Evolutionary conservation across 495 filamentous ascomycete species (phyloP).

Genomic region (Aspergillus saccharolyticus): DNA sequence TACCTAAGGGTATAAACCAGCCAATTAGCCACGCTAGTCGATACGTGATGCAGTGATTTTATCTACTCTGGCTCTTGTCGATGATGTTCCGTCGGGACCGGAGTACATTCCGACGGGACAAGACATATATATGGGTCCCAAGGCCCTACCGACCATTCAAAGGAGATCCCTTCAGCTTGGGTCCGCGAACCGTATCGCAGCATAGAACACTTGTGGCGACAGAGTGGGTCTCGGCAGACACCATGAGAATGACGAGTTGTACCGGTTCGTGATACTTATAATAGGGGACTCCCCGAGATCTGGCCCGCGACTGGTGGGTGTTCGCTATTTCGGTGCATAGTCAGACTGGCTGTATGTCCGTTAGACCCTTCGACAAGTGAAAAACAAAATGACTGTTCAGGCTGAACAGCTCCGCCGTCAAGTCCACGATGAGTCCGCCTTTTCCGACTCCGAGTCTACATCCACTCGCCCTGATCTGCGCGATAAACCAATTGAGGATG

Average conservation of each 20-base stretch:
- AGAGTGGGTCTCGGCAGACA: background rate
- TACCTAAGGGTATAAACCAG: too few species aligned
- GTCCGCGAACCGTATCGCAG: background rate
- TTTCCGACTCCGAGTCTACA: background rate
- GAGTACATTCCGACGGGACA: background rate
- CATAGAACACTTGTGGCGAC: background rate
- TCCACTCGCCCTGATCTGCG: background rate
- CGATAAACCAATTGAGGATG: conserved; percentile 5
- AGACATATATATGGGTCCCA: background rate
- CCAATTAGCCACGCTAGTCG: too few species aligned
- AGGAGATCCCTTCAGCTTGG: background rate
- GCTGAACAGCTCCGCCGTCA: background rate
- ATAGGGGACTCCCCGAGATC: background rate
- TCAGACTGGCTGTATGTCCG: background rate
- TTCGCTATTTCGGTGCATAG: too few species aligned
- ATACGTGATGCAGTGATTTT: too few species aligned
- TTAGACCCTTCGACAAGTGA: background rate
- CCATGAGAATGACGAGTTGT: background rate
- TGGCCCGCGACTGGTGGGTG: background rate
- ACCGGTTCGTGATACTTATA: background rate
- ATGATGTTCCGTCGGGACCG: background rate
- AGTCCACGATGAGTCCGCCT: background rate
- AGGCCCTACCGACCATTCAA: background rate
- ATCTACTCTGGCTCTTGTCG: background rate
- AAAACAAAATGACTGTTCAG: background rate